Base-by-base conservation (phyloP, 2,329 filamentous ascomycete species). In the Dryadomyces sulphureus region DNA sequence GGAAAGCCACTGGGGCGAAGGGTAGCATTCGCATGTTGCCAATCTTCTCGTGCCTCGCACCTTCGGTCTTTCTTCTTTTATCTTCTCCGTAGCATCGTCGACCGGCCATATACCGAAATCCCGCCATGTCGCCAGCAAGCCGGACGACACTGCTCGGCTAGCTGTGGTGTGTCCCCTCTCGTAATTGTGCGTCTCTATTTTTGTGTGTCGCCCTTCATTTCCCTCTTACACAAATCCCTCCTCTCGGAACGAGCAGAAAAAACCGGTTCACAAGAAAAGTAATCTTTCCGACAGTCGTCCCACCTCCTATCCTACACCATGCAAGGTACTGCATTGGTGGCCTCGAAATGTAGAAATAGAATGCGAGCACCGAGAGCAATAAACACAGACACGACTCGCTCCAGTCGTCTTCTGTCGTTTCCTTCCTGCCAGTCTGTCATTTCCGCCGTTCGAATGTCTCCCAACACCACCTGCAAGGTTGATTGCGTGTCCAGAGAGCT, bases 261-360 rank as follows among this genome's bases (percentile, higher is more conserved):
- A 30, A 17, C 25, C 24, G 39, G 25, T 25, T 27, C 24, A 41
- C 16, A 11, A 41, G 24, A 27, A 34, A 19, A 42, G 30, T 30
- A 35, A n/a, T 43, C 25, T 24, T 43, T 43, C 27, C 41, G 30
- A 32, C 12, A 16, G 19, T 27, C 41, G 41, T 43, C 30, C 41
- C 41, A 43, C 41, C 41, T 36, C 6, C 27, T 36, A 45, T 32
- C 36, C 43, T 45, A 30, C 35, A 39, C 36, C 36, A 39, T 45
- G 35, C 43, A 45, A 39, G 43, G 36, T 45, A 45, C 36, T 45
- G 30, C 41, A 43, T 42, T 43, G 41, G 41, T 36, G 41, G 41
- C 22, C 25, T 43, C n/a, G 30, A 43, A 43, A 43, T 43, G 41
- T 35, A 36, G 41, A 42, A 43, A 43, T 43, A 35, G 40, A 27